These are phyloP conservation scores for Pugionium cornutum DNA, from an alignment of 345 rosid genomes.

Conservation along the genomic window DNA sequence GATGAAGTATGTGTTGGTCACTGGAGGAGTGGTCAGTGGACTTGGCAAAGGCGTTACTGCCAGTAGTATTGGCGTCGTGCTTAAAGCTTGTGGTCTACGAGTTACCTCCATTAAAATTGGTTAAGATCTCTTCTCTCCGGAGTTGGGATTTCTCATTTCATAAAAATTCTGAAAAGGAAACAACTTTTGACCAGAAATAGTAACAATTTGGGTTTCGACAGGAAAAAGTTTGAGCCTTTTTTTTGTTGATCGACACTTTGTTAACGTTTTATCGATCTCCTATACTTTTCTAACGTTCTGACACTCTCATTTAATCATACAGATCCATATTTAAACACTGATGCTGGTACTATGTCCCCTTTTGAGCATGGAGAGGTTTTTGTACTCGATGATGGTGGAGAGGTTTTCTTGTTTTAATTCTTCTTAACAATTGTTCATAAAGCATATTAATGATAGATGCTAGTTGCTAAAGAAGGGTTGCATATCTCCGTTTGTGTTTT, in stretches of 20 bases:
- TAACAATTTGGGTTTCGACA: conserved; percentile 6
- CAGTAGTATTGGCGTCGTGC: conserved; percentile 95
- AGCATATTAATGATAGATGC: neutral
- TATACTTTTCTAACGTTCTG: conserved; percentile 1
- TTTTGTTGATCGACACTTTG: conserved; percentile 7
- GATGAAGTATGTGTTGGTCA: conserved; percentile 94
- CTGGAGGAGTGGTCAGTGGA: conserved; percentile 98
- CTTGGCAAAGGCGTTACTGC: conserved; percentile 98
- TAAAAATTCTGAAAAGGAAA: neutral
- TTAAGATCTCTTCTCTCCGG: conserved; percentile 23
- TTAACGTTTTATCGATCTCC: conserved; percentile 1
- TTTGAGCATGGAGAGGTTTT: conserved; percentile 98
- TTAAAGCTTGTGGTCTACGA: conserved; percentile 90
- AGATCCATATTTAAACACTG: conserved; percentile 94
- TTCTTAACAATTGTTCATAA: conserved; percentile 17
- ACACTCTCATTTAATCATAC: conserved; percentile 13
- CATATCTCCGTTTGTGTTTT: conserved; percentile 17
- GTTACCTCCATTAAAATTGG: conserved; percentile 98
- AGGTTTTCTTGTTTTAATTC: conserved; percentile 50
- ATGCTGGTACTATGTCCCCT: conserved; percentile 99
- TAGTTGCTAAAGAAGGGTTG: conserved; percentile 21
- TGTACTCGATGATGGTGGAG: conserved; percentile 97
- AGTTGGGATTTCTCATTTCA: conserved; percentile 4
- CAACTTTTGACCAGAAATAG: conserved; percentile 20
- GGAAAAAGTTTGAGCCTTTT: neutral